These are phyloP conservation scores for Trypanosoma grayi DNA, from an alignment of 208 protist genomes.

Conservation along the genomic window DNA sequence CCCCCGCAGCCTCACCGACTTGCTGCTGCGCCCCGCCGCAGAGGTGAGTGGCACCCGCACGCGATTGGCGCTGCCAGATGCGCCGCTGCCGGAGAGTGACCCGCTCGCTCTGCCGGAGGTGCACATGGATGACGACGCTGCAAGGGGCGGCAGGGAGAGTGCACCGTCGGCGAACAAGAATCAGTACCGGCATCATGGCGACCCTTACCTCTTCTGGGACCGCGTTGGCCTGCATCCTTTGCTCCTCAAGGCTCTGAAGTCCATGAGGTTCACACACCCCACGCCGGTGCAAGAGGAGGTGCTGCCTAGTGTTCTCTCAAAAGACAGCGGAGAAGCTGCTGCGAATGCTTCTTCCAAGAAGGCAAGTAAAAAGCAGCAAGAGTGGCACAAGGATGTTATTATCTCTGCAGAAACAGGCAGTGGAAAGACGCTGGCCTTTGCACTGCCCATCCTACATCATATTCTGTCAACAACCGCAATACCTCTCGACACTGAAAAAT, in stretches of 20 bases:
- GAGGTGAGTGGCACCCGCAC: not conserved
- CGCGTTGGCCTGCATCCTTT: slow-evolving; percentile 66
- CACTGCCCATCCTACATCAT: slow-evolving; percentile 93
- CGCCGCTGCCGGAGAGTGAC: slow-evolving; percentile 40
- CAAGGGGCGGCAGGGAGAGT: slow-evolving; percentile 21
- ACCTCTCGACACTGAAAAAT: slow-evolving; percentile 12
- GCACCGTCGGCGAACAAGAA: slow-evolving; percentile 49
- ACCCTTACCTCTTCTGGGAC: slow-evolving; percentile 82
- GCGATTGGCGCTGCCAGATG: slow-evolving; percentile 30
- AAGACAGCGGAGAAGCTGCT: slow-evolving; percentile 16
- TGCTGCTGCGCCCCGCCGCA: slow-evolving; percentile 38
- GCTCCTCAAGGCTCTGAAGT: slow-evolving; percentile 60
- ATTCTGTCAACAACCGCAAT: slow-evolving; percentile 33
- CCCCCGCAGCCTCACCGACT: slow-evolving; percentile 68
- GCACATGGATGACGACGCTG: not conserved
- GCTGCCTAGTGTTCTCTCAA: slow-evolving; percentile 52
- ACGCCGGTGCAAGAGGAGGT: slow-evolving; percentile 87
- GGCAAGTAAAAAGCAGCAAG: slow-evolving; percentile 7
- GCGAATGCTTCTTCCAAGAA: slow-evolving; percentile 5
- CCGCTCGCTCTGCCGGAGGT: slow-evolving; percentile 46
- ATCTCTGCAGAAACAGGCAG: slow-evolving; percentile 93
- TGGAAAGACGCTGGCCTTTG: slow-evolving; percentile 98
- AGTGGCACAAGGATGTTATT: slow-evolving; percentile 71
- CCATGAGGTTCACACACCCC: slow-evolving; percentile 77
- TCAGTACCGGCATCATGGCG: slow-evolving; percentile 72